Evolutionary conservation across 192 early-diverging fungal species (phyloP), one percentile per base, ranked within the genome.

Genomic region (Chytriomyces sp.): DNA sequence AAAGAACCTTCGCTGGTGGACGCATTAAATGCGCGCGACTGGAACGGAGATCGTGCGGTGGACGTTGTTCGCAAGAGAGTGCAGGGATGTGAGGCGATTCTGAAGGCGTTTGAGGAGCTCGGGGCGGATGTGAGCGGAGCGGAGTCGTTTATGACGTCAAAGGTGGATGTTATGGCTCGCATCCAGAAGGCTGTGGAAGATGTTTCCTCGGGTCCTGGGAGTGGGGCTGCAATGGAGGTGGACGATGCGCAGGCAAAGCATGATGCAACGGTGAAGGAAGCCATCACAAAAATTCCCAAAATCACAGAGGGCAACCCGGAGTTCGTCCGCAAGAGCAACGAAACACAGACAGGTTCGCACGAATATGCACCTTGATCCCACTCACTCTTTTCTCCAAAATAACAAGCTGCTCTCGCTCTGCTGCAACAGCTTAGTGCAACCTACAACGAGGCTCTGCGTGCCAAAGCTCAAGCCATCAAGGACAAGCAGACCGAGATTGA

Each of bases 341-440:
- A 68, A 37, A 56, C 33, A 3, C 66, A 68, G 56, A 57, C n/a
- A 37, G 37, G 60, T n/a, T n/a, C n/a, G n/a, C n/a, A n/a, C n/a
- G n/a, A n/a, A n/a, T n/a, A n/a, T n/a, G n/a, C n/a, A n/a, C n/a
- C n/a, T n/a, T n/a, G n/a, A n/a, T n/a, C n/a, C n/a, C n/a, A n/a
- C n/a, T n/a, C n/a, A n/a, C n/a, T n/a, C n/a, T n/a, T n/a, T n/a
- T n/a, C n/a, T n/a, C n/a, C n/a, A n/a, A n/a, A n/a, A n/a, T n/a
- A n/a, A n/a, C 59, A n/a, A 37, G 26, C 28, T 34, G 59, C 19
- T 17, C 22, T 17, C 34, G 44, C 66, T 26, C 14, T 59, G 37
- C 44, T 64, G 40, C 7, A 39, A 7, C 19, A 39, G 39, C 38
- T 70, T 14, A 34, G 41, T n/a, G 36, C 7, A 33, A 26, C 30